These are phyloP conservation scores for Agapanthus africanus DNA, from an alignment of 106 monocot genomes.

Conservation along the genomic window DNA sequence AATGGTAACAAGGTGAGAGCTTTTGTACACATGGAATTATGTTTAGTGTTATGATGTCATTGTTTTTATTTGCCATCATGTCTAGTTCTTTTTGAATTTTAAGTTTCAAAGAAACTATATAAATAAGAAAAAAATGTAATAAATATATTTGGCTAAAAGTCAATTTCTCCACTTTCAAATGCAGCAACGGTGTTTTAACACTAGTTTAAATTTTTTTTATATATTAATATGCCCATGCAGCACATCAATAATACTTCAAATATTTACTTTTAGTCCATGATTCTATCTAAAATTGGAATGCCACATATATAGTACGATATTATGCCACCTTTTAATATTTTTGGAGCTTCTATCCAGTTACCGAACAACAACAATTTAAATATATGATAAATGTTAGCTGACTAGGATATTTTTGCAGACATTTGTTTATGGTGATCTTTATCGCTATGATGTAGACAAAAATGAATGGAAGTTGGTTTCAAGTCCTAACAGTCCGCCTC, in stretches of 20 bases:
- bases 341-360: background rate
- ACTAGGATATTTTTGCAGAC: slow-evolving; percentile 56
- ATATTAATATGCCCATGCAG: background rate
- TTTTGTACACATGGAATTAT: background rate
- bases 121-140: background rate
- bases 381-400: slow-evolving; percentile 10
- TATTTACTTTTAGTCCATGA: no score
- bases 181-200: background rate
- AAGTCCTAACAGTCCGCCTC: slow-evolving; percentile 94
- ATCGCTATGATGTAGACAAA: slow-evolving; percentile 93
- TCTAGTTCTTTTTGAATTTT: background rate
- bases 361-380: background rate
- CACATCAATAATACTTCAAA: no score
- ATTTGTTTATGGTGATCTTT: slow-evolving; percentile 97
- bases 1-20: slow-evolving; percentile 79
- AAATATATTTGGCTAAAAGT: background rate
- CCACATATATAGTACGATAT: background rate
- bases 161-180: background rate
- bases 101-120: background rate
- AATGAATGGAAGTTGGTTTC: slow-evolving; percentile 92
- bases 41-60: background rate
- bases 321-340: background rate
- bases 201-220: background rate
- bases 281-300: no score
- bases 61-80: background rate